phyloP scores from a whole-genome alignment of 129 eudicot species.

The Centrapalus pauciflorus region DNA sequence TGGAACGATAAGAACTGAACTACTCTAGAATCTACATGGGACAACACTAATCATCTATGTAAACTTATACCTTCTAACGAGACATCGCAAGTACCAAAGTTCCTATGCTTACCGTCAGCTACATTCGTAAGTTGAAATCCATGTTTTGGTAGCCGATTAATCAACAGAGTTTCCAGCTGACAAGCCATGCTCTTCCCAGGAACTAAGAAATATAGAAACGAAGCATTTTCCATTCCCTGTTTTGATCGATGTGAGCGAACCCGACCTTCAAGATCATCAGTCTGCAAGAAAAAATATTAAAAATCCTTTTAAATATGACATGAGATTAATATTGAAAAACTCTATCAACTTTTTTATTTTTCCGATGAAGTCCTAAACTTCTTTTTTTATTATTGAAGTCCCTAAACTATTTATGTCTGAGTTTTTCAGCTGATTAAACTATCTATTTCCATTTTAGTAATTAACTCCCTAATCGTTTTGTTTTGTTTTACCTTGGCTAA shows the following conservation, averaged over 20 bases:
- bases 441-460: too few relatives aligned
- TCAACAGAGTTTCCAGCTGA: slow-evolving; percentile 81
- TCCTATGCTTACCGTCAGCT: slow-evolving; percentile 88
- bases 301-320: not conserved
- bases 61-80: slow-evolving; percentile 39
- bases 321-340: slow-evolving; percentile 29
- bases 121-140: slow-evolving; percentile 77
- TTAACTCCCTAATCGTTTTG: too few relatives aligned
- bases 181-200: slow-evolving; percentile 90
- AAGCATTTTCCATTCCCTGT: slow-evolving; percentile 66
- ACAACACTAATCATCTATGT: slow-evolving; percentile 36
- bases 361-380: too few relatives aligned
- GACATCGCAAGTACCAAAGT: slow-evolving; percentile 67
- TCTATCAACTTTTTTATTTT: too few relatives aligned
- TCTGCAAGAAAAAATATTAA: slow-evolving; percentile 34
- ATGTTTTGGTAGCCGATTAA: slow-evolving; percentile 70
- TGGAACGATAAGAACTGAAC: not conserved
- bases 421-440: too few relatives aligned
- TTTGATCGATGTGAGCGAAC: slow-evolving; percentile 68
- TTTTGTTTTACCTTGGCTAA: too few relatives aligned
- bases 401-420: too few relatives aligned
- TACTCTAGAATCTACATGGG: not conserved
- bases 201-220: slow-evolving; percentile 67
- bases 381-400: too few relatives aligned
- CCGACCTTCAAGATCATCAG: slow-evolving; percentile 86